These are phyloP conservation scores for Phyllostachys edulis DNA, from an alignment of 176 grass and related monocot species.

Conservation along the genomic window DNA sequence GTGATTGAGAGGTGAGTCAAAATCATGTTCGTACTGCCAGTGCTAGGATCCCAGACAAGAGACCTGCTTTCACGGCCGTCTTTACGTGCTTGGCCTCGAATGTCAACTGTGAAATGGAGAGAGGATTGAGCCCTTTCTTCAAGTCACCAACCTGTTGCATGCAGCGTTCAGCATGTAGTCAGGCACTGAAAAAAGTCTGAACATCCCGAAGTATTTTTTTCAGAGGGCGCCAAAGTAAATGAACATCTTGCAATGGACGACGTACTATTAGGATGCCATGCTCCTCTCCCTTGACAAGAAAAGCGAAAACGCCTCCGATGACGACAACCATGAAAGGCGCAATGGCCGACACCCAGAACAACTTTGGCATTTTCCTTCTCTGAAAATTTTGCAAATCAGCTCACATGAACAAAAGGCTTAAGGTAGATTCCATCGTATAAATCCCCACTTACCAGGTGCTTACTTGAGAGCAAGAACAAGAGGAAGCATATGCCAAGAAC, in stretches of 20 bases:
- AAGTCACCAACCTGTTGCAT: constrained; percentile 72
- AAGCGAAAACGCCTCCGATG: constrained; percentile 71
- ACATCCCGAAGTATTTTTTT: background rate
- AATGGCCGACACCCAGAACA: constrained; percentile 93
- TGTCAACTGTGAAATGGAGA: constrained; percentile 60
- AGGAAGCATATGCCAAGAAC: constrained; percentile 82
- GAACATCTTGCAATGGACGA: background rate
- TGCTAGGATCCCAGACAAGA: constrained; percentile 74
- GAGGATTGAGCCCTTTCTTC: constrained; percentile 86
- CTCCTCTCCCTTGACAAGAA: constrained; percentile 73
- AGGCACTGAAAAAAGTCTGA: background rate
- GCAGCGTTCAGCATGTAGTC: background rate
- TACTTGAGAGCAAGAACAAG: constrained; percentile 52
- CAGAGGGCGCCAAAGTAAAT: background rate
- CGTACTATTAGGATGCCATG: constrained; percentile 89
- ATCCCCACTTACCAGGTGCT: constrained; percentile 67
- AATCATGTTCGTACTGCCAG: constrained; percentile 63
- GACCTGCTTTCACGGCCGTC: constrained; percentile 57
- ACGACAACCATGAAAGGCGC: constrained; percentile 79
- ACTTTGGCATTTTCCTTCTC: constrained; percentile 65
- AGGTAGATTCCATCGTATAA: background rate
- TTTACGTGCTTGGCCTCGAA: constrained; percentile 50
- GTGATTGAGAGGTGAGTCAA: constrained; percentile 23
- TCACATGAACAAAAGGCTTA: background rate
- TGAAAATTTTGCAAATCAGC: constrained; percentile 29